phyloP scores from a whole-genome alignment of 2,329 filamentous ascomycete genomes.

The Fusarium agapanthi region DNA sequence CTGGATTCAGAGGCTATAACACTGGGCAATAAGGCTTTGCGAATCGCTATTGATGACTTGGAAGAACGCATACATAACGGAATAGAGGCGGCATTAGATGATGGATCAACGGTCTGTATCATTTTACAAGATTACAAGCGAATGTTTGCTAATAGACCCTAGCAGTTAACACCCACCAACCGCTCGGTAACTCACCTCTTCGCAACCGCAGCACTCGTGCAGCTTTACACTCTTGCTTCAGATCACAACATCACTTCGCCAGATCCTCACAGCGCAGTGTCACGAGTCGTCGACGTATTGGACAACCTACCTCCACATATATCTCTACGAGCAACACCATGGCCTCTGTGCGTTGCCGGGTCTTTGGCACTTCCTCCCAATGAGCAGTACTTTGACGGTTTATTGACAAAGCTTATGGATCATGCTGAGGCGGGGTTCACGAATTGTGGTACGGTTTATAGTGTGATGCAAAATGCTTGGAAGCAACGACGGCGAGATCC shows the following conservation, averaged over 20 bases:
- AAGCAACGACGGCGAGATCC: background rate
- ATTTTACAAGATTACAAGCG: rapidly evolving
- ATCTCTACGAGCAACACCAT: slow-evolving; percentile 21
- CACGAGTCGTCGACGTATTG: slow-evolving; percentile 10
- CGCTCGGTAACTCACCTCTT: slow-evolving; percentile 18
- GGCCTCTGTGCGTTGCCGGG: slow-evolving; percentile 30
- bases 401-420: slow-evolving; percentile 3
- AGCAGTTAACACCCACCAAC: background rate
- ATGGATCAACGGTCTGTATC: background rate
- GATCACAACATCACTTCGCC: background rate
- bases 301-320: slow-evolving; percentile 4
- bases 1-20: background rate
- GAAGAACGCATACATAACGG: background rate
- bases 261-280: background rate
- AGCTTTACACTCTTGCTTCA: slow-evolving; percentile 11
- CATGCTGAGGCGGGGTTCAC: slow-evolving; percentile 18
- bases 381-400: slow-evolving; percentile 25
- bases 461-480: slow-evolving; percentile 28
- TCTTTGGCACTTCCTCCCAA: slow-evolving; percentile 15
- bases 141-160: background rate
- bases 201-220: slow-evolving; percentile 21
- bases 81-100: background rate
- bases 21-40: background rate
- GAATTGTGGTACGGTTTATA: slow-evolving; percentile 27
- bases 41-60: background rate